These are phyloP conservation scores for Coffea canephora DNA, from an alignment of 257 asterid species.

Conservation along the genomic window DNA sequence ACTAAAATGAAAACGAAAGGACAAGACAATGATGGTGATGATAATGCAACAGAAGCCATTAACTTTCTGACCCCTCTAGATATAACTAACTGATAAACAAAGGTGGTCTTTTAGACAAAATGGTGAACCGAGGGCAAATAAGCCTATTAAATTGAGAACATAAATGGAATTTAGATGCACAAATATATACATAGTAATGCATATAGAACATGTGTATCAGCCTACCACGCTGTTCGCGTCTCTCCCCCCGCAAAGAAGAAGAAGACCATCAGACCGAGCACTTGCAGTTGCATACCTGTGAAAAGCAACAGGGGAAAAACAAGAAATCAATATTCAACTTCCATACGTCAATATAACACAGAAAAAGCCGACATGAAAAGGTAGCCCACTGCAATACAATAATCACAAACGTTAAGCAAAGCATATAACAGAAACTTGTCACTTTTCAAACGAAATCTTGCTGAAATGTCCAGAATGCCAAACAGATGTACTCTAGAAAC, in stretches of 20 bases:
- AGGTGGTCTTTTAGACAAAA: neutral
- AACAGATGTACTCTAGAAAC: neutral
- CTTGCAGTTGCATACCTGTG: conserved; percentile 98
- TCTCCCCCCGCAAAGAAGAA: conserved; percentile 99
- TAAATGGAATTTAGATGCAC: neutral
- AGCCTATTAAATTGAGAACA: neutral
- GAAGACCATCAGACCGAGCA: conserved; percentile 99
- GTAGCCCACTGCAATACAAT: neutral
- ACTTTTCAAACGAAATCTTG: neutral
- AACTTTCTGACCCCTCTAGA: neutral
- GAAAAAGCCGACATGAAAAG: neutral
- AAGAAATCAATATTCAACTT: conserved; percentile 13
- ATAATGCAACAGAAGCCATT: neutral
- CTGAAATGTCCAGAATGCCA: neutral
- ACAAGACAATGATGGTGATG: neutral
- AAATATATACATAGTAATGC: neutral
- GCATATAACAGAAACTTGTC: neutral
- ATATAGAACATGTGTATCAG: conserved; percentile 15
- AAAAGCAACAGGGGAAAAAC: conserved; percentile 20
- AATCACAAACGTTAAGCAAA: neutral
- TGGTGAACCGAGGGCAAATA: neutral
- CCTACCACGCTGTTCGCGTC: conserved; percentile 98
- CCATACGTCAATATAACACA: conserved; percentile 5
- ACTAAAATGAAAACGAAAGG: neutral
- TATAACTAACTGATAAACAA: neutral